Base-by-base conservation (phyloP, 2,329 filamentous ascomycete species). In the Mariannaea elegans region DNA sequence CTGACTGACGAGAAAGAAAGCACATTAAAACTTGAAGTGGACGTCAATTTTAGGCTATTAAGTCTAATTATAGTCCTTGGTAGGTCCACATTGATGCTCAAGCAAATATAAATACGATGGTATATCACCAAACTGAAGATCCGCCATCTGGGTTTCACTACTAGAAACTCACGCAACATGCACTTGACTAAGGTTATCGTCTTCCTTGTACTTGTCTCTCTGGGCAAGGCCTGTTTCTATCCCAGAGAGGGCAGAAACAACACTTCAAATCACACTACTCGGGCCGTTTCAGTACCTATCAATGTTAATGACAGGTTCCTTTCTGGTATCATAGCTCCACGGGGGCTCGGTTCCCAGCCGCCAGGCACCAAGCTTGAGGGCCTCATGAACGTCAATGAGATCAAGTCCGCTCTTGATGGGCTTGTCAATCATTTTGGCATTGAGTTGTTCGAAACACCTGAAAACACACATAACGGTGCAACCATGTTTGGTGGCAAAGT, bases 371-470 rank as follows among this genome's bases (percentile, higher is more conserved):
- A 65, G 16, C 73, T 81, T 38, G 61, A 68, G 19, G 76, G 72
- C 49, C 76, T 82, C 67, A 74, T 82, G 71, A 82, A 76, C 59
- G 69, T 76, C 34, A 66, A 67, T 10, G 81, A 82, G 64, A 73
- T 82, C 51, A 72, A 74, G 47, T 77, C 77, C 2, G 80, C 75
- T 1, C 68, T 81, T 57, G 67, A 77, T 29, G 77, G 73, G 13
- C 76, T 83, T 16, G 75, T 72, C 36, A 73, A 67, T 21, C 70
- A 70, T n/a, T 81, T 77, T 48, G 69, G 74, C 13, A 69, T 81
- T 27, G 67, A 69, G 46, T 72, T 77, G 19, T 75, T 82, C 62
- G 73, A 73, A 13, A 71, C 78, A 1, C 79, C 80, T 0, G 70
- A 78, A 64, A 74, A 74, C 66, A 82, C 80, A 0, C 75, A 77